These are phyloP conservation scores for Exophiala alcalophila DNA, from an alignment of 2,329 filamentous ascomycete species.

Conservation along the genomic window DNA sequence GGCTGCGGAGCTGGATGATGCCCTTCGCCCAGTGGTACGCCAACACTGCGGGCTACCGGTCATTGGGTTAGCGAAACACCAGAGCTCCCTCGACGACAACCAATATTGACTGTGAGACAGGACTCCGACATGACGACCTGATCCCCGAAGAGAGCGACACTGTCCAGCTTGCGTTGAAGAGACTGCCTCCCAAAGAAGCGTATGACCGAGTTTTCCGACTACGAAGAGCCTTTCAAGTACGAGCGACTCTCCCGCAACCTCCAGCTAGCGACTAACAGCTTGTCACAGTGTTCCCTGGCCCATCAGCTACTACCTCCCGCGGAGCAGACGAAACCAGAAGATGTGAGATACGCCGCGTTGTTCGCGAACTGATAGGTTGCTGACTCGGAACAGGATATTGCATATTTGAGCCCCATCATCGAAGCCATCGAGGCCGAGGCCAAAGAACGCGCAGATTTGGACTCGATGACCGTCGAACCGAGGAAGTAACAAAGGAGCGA, in stretches of 20 bases:
- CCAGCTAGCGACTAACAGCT: slow-evolving; percentile 1
- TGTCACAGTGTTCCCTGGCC: slow-evolving; percentile 59
- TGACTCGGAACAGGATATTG: slow-evolving; percentile 54
- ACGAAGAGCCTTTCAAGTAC: slow-evolving; percentile 87
- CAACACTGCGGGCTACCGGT: slow-evolving; percentile 86
- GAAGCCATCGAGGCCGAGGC: slow-evolving; percentile 65
- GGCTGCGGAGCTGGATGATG: slow-evolving; percentile 74
- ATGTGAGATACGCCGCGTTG: slow-evolving; percentile 50
- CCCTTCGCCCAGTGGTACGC: slow-evolving; percentile 86
- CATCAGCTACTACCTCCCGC: slow-evolving; percentile 63
- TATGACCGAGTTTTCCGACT: slow-evolving; percentile 98
- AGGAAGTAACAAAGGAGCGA: slow-evolving; percentile 14
- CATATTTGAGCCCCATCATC: slow-evolving; percentile 67
- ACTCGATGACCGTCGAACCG: slow-evolving; percentile 56
- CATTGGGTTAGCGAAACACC: slow-evolving; percentile 91
- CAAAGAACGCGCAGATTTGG: slow-evolving; percentile 66
- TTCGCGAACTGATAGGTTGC: slow-evolving; percentile 8
- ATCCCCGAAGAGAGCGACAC: slow-evolving; percentile 87
- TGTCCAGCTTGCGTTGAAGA: slow-evolving; percentile 84
- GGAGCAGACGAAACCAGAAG: slow-evolving; percentile 66
- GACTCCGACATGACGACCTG: slow-evolving; percentile 81
- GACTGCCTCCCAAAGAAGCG: slow-evolving; percentile 81
- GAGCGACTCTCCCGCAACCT: slow-evolving; percentile 21
- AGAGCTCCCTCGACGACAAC: slow-evolving; percentile 1
- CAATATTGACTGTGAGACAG: slow-evolving; percentile 22